Conservation (phyloP, 2,329 filamentous ascomycete genomes). For the Chrysosporium queenslandicum region DNA sequence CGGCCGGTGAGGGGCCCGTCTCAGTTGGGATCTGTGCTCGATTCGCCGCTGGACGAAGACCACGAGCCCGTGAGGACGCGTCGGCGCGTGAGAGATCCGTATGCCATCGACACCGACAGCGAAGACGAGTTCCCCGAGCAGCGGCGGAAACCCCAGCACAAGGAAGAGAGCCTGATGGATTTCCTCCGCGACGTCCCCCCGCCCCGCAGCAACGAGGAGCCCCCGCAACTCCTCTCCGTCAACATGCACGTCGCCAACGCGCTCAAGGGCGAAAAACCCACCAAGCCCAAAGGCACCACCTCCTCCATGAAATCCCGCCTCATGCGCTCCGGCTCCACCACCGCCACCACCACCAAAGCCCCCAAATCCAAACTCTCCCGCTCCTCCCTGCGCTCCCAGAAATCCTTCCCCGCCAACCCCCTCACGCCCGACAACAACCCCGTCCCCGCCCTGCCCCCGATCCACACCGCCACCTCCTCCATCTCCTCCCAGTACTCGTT, state of each 20-base stretch:
- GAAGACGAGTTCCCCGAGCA: constrained; percentile 49
- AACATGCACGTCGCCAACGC: constrained; percentile 15
- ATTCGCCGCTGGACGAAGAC: background rate
- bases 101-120: constrained; percentile 72
- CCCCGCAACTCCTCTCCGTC: constrained; percentile 26
- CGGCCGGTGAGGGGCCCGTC: background rate
- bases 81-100: constrained; percentile 73
- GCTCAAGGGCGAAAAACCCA: constrained; percentile 7
- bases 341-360: constrained; percentile 23
- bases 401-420: constrained; percentile 12
- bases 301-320: constrained; percentile 31
- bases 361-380: constrained; percentile 27
- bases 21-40: constrained; percentile 7
- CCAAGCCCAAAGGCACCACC: constrained; percentile 18
- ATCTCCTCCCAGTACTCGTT: background rate
- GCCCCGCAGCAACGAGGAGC: constrained; percentile 26
- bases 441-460: constrained; percentile 16
- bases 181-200: constrained; percentile 40
- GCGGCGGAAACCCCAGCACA: constrained; percentile 24
- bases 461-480: constrained; percentile 23
- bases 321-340: constrained; percentile 25
- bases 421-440: background rate
- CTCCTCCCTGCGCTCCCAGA: constrained; percentile 25
- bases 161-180: constrained; percentile 41
- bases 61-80: constrained; percentile 57